Evolutionary conservation across 1,284 basidiomycete genomes (phyloP), one percentile per base, ranked within the genome.

Genomic region (Boletus hoseneyae): DNA sequence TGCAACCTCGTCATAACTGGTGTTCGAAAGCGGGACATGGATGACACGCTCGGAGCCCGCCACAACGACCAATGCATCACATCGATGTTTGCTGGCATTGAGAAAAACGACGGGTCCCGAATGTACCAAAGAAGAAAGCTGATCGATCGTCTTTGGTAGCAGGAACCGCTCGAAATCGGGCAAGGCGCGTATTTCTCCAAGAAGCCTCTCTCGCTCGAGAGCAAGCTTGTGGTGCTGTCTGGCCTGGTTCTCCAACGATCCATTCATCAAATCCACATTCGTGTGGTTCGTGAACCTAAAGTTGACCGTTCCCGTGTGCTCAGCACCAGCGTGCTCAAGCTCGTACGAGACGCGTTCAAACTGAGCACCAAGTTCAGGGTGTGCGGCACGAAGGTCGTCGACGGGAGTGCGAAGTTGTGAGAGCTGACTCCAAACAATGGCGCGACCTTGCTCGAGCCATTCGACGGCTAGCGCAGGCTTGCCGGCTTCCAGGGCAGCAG

Each of bases 401-500:
- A 37, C 6, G 0, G 52, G 41, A 1, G 33, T 49, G 3, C 52
- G 43, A 21, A 54, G 46, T 12, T 50, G 46, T 9, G 48, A 51
- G 12, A 51, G 5, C 23, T 51, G 50, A 33, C n/a, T 38, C 50
- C 39, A 51, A 6, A 51, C 6, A 6, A 51, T 13, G 9, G 48
- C 50, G 2, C 42, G 51, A 25, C 52, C 45, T 42, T 54, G 51
- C 9, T 54, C 52, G 1, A 54, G 45, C 42, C 51, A 54, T 32
- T 54, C 51, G 4, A 48, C 41, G 4, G 51, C 52, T 7, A 32
- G 25, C 1, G 32, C 45, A n/a, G 29, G 42, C 23, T 11, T 29
- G 4, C n/a, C 3, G 0, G 4, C 38, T 1, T 50, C 37, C 3
- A 50, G 29, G 7, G 52, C 52, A 10, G 19, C 9, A 0, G 39